These are phyloP conservation scores for Triticum dicoccoides DNA, from an alignment of 176 grass and related monocot genomes.

Conservation along the genomic window DNA sequence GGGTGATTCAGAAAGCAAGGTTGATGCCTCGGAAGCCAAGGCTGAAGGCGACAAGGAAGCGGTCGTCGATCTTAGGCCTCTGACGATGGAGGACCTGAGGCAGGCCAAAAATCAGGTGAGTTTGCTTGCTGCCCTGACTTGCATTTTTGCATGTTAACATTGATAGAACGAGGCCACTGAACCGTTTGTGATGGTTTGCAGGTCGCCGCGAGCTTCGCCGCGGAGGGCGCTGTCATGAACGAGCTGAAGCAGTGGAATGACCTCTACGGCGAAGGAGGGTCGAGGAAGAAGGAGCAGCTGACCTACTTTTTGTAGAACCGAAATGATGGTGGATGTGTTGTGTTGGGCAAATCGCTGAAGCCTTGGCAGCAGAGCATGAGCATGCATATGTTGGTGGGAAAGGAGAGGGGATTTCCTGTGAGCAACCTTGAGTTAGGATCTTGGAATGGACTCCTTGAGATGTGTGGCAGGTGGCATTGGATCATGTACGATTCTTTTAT, in stretches of 20 bases:
- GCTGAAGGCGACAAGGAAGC: slow-evolving; percentile 33
- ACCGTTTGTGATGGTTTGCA: not conserved
- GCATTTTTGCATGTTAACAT: not conserved
- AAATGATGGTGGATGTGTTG: too few relatives aligned
- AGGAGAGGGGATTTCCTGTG: too few relatives aligned
- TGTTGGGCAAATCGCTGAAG: too few relatives aligned
- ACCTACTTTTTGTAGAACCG: too few relatives aligned
- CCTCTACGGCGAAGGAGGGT: too few relatives aligned
- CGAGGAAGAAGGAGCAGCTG: too few relatives aligned
- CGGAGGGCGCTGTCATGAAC: slow-evolving; percentile 78
- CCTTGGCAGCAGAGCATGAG: too few relatives aligned
- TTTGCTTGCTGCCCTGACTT: slow-evolving; percentile 8
- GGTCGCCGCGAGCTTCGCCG: slow-evolving; percentile 82
- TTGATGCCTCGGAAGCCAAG: slow-evolving; percentile 12
- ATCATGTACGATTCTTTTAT: too few relatives aligned
- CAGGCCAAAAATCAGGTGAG: slow-evolving; percentile 91
- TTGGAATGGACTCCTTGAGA: too few relatives aligned
- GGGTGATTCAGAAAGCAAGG: slow-evolving; percentile 17
- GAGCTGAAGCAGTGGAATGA: slow-evolving; percentile 65
- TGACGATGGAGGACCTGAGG: slow-evolving; percentile 93
- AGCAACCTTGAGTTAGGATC: too few relatives aligned
- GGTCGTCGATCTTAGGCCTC: slow-evolving; percentile 51
- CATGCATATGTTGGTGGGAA: too few relatives aligned
- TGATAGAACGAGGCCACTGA: not conserved
- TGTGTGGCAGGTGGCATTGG: too few relatives aligned